Evolutionary conservation across 2,329 filamentous ascomycete species (phyloP).

Genomic region (Eurotiales sp.): DNA sequence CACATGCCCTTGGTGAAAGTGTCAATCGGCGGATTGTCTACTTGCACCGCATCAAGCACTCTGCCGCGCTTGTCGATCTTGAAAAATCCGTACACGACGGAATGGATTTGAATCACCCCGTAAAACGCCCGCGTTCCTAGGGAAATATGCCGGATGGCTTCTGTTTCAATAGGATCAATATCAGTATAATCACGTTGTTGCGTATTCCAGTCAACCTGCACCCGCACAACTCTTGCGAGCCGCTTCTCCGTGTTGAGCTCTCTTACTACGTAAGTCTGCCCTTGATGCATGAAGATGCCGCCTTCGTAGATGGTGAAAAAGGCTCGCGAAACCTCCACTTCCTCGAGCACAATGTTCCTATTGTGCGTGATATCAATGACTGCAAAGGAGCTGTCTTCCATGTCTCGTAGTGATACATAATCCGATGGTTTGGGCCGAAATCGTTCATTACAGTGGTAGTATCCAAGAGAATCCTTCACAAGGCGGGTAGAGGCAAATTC

Average conservation of each 20-base stretch:
- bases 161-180: constrained; percentile 87
- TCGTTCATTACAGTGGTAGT: constrained; percentile 83
- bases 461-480: constrained; percentile 69
- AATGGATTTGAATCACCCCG: constrained; percentile 78
- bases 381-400: constrained; percentile 87
- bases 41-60: constrained; percentile 85
- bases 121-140: constrained; percentile 67
- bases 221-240: constrained; percentile 81
- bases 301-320: constrained; percentile 96
- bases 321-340: constrained; percentile 92
- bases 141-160: constrained; percentile 72
- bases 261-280: constrained; percentile 85
- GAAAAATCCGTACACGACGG: constrained; percentile 94
- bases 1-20: constrained; percentile 87
- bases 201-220: constrained; percentile 93
- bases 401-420: constrained; percentile 83
- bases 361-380: constrained; percentile 80
- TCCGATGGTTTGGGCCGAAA: constrained; percentile 82
- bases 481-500: constrained; percentile 72
- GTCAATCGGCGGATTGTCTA: constrained; percentile 89
- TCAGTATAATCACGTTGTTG: constrained; percentile 90
- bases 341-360: constrained; percentile 81
- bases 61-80: constrained; percentile 84
- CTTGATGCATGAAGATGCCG: constrained; percentile 94
- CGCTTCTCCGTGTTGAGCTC: constrained; percentile 77